Evolutionary conservation across 108 stramenopile species (phyloP).

Genomic region (Nitzschia sp.): DNA sequence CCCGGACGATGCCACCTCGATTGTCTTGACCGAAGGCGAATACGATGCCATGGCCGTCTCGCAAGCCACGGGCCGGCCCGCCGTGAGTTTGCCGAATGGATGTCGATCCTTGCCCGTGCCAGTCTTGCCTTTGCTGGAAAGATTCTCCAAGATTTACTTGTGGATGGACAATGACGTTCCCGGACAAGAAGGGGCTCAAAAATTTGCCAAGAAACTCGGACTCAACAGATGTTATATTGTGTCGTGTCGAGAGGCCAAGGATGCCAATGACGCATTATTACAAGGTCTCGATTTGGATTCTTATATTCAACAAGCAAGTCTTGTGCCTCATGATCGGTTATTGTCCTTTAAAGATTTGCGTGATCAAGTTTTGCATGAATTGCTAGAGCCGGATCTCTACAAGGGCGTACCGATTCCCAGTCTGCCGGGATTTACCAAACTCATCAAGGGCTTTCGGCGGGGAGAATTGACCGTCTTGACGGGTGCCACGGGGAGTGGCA

Average conservation of each 20-base stretch:
- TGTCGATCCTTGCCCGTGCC: constrained; percentile 87
- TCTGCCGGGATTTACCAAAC: constrained; percentile 81
- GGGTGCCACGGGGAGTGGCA: constrained; percentile 90
- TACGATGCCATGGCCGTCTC: constrained; percentile 98
- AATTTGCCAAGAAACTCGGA: constrained; percentile 91
- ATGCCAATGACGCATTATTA: constrained; percentile 96
- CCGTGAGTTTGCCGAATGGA: constrained; percentile 92
- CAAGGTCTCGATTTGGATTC: constrained; percentile 68
- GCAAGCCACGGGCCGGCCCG: constrained; percentile 87
- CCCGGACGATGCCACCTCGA: constrained; percentile 58
- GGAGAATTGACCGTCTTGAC: constrained; percentile 98
- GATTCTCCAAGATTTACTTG: constrained; percentile 89
- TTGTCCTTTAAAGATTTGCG: constrained; percentile 78
- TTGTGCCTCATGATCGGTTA: constrained; percentile 77
- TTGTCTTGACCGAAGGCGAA: constrained; percentile 97
- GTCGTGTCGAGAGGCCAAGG: constrained; percentile 69
- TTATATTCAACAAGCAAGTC: constrained; percentile 56
- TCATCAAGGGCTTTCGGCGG: constrained; percentile 91
- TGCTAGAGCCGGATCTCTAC: constrained; percentile 78
- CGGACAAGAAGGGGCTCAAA: constrained; percentile 85
- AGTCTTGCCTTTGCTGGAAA: constrained; percentile 89
- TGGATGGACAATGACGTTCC: constrained; percentile 98
- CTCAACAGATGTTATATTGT: constrained; percentile 78
- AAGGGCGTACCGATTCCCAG: constrained; percentile 64
- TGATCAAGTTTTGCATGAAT: constrained; percentile 78